Evolutionary conservation across 2,329 filamentous ascomycete genomes (phyloP), one percentile per base, ranked within the genome.

Genomic region (Fusarium begoniae): DNA sequence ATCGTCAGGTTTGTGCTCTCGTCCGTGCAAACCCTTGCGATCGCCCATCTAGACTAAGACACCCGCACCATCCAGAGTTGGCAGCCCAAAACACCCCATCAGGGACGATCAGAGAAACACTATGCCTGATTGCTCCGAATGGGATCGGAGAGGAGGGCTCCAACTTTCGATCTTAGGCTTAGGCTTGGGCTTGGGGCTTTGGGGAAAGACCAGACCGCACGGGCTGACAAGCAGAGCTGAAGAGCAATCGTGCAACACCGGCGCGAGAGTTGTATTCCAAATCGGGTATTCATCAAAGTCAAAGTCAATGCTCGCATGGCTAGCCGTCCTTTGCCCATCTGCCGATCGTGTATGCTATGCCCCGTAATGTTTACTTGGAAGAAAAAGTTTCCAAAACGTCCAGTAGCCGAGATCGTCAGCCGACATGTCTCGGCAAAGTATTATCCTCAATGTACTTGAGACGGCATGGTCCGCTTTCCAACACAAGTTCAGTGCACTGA

Each of bases 221-320:
- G 51, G 59, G 40, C 32, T 15, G 32, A 35, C 32, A 8, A 15
- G 32, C 41, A 41, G 30, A 65, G 66, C 58, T 53, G 63, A 61
- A 53, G 20, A 30, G 45, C 35, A 58, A 70, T 67, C 51, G 44
- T 70, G 67, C 51, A 70, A 70, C 66, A 59, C 67, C 37, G 66
- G 67, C 67, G 67, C 67, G 11, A 64, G 40, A 28, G 30, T 30
- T 37, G 51, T 63, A 44, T 61, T 50, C 71, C 70, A 59, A 68
- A 73, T 71, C 61, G 54, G 60, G 70, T 13, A 26, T 47, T 53
- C 22, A 20, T 30, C 35, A 40, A 47, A 54, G 66, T 48, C 66
- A 44, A 62, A 54, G 66, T 45, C 70, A 44, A 63, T 50, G 57
- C 66, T 63, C 28, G 38, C 40, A 45, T 66, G 26, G 37, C 37